Evolutionary conservation across 495 filamentous ascomycete species (phyloP), one percentile per base, ranked within the genome.

Genomic region (Penicillium odoratum): DNA sequence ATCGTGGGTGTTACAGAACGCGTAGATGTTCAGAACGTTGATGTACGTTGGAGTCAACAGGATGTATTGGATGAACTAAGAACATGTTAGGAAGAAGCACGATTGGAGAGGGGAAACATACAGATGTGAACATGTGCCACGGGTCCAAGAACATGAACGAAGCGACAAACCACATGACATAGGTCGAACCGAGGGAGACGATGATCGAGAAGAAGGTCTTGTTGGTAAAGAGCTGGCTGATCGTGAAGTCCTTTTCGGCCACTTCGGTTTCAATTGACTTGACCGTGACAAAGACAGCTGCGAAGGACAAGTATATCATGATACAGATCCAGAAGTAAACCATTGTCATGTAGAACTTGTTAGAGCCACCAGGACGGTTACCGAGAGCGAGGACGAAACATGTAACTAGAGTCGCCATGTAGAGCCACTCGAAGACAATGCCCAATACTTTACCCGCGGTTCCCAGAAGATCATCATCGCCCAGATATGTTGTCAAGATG

Each of bases 1-100:
- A 62, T 97, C 93, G 79, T 97, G 93, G 25, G 92, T 96, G 71
- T 97, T 97, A 72, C 93, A 97, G 80, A 97, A 97, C 60, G 93
- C 93, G 73, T 97, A 97, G 60, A 97, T 92, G 77, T 97, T 96
- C 63, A 97, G 85, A 53, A 96, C 91, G 72, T 96, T 96, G 79
- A 95, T 92, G 75, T 96, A 97, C 11, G 91, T 95, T 0, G 93
- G 93, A 0, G 93, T 96, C 48, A 99, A 83, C 38, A 98, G 85
- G 56, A 99, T 86, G 71, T 99, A 99, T 84, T 99, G 95, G 48
- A 97, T 76, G 74, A 97, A 92, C 81, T 84, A 2, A 21, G 57
- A 36, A 30, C 33, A 16, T 21, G 53, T 69, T 62, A 67, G 59
- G 8, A 47, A 42, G 16, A 47, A 47, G 43, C 9, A 9, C 16